Conservation (phyloP, 345 rosid genomes). For the Salix arbutifolia region DNA sequence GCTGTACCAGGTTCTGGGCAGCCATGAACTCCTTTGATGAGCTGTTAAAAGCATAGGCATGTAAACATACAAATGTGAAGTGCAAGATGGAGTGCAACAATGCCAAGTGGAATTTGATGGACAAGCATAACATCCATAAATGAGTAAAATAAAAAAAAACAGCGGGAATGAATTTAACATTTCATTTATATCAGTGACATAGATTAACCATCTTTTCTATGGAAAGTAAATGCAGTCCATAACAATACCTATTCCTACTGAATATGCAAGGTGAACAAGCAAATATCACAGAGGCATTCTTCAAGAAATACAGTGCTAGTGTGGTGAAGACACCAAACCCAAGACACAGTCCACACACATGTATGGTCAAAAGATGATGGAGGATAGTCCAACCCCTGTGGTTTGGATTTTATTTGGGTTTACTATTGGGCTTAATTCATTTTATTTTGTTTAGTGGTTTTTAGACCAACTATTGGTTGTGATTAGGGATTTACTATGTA, state of each 20-base stretch:
- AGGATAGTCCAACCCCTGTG: no score
- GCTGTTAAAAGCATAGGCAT: slow-evolving; percentile 24
- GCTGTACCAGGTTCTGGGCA: slow-evolving; percentile 45
- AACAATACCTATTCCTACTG: not conserved
- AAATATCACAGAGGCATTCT: not conserved
- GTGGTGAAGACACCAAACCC: not conserved
- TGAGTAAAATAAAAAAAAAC: not conserved
- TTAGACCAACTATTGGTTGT: no score
- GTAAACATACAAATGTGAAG: not conserved
- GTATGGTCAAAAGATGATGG: no score
- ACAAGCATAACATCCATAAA: not conserved
- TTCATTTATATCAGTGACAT: not conserved
- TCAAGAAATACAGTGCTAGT: not conserved
- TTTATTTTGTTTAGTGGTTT: no score
- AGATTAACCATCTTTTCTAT: not conserved
- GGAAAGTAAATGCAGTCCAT: not conserved
- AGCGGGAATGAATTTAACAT: not conserved
- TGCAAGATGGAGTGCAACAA: not conserved
- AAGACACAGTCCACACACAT: no score
- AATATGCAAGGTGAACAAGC: not conserved
- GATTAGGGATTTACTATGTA: no score
- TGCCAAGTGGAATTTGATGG: not conserved
- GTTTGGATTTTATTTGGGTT: no score
- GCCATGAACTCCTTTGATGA: slow-evolving; percentile 48
- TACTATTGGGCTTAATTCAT: no score